Base-by-base conservation (phyloP, 2,329 filamentous ascomycete species). In the Scytalidium sp. region DNA sequence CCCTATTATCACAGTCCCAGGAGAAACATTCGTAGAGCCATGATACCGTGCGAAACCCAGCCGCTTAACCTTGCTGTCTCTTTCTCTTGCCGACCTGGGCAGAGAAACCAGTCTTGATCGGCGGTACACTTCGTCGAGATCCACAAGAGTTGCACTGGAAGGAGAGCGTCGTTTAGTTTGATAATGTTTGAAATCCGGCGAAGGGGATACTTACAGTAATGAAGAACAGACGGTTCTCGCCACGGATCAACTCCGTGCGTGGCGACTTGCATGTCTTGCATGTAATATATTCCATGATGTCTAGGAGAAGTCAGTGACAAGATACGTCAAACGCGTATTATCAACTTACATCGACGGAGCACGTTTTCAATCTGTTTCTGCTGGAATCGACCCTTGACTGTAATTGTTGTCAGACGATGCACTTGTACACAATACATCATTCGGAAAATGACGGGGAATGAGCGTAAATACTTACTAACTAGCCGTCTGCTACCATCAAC, bases 21-120 rank as follows among this genome's bases (percentile, higher is more conserved):
- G 17, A 36, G 32, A 36, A 36, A 36, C 17, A 9, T 36, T 36
- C 32, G 32, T 36, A 36, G 17, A 36, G 32, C 32, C 32, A 36
- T 36, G 15, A 36, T 36, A 5, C 32, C 32, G 43, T 48, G 22
- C 19, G 46, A 25, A 20, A 43, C 11, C 43, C 44, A 55, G 46
- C 46, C 50, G 50, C 62, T 80, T 91, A 95, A 72, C 80, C 88
- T 72, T 90, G 83, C 78, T 91, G 88, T 83, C 95, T 95, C 81
- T 85, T 94, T 82, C 94, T 88, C 88, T 97, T 97, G 71, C 94
- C 94, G 72, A 99, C 89, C 76, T 97, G 94, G 72, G 94, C 94
- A 66, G 92, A 95, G 91, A 99, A 99, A 91, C 94, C 94, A 55
- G 91, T 96, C 86, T 99, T 99, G 87, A 99, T 99, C 61, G 94